Evolutionary conservation across 305 asterid genomes (phyloP).

Genomic region (Caryopteris hybrid): DNA sequence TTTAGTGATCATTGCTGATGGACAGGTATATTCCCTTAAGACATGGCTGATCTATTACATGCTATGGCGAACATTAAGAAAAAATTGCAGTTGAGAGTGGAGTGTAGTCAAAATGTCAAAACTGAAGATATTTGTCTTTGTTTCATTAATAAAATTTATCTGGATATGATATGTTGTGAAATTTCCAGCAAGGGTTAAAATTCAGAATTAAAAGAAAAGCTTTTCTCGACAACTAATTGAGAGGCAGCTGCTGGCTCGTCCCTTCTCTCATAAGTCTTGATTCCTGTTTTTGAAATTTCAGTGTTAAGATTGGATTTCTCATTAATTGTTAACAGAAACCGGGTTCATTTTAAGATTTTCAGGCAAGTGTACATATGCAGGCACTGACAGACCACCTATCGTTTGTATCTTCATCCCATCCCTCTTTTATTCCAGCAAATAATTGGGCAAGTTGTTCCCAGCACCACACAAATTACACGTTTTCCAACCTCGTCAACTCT

Average conservation of each 20-base stretch:
- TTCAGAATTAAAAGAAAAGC: background rate
- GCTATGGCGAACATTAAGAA: background rate
- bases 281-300: background rate
- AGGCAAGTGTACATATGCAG: background rate
- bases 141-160: background rate
- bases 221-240: background rate
- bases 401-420: background rate
- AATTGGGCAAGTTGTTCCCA: background rate
- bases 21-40: slow-evolving; percentile 35
- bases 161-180: background rate
- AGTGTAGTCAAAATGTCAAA: background rate
- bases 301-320: background rate
- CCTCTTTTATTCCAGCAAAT: background rate
- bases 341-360: background rate
- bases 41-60: background rate
- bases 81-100: background rate
- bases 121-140: background rate
- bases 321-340: background rate
- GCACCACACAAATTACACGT: background rate
- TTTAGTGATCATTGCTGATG: slow-evolving; percentile 55
- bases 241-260: background rate
- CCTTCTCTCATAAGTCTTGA: background rate
- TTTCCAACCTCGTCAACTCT: background rate
- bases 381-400: background rate
- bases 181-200: background rate